Percentiles rank a stretch among this genome's conserved stretches.
phyloP scores from a whole-genome alignment of 2,329 filamentous ascomycete genomes.

The Lomentospora prolificans region DNA sequence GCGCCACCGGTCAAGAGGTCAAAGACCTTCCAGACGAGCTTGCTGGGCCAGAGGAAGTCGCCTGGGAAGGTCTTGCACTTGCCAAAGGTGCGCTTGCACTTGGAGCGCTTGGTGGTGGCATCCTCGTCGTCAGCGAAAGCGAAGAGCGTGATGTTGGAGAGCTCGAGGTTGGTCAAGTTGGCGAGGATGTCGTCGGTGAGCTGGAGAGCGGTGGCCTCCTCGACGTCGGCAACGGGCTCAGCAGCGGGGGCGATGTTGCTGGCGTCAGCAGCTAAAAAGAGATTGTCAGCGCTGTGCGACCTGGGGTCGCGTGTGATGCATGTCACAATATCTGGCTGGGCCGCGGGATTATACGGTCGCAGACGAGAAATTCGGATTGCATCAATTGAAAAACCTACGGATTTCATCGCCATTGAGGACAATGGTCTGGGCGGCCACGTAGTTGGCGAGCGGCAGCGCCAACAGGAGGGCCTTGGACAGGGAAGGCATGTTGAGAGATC shows the following conservation, averaged over 20 bases:
- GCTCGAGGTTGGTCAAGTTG: slow-evolving; percentile 20
- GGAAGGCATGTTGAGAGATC: not conserved
- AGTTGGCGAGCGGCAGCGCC: slow-evolving; percentile 1
- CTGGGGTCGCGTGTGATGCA: no score
- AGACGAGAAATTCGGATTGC: no score
- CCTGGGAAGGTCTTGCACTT: slow-evolving; percentile 38
- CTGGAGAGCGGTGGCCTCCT: slow-evolving; percentile 15
- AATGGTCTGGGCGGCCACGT: slow-evolving; percentile 4
- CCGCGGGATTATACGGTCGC: no score
- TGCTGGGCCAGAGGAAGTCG: slow-evolving; percentile 42
- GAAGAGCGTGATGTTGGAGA: slow-evolving; percentile 23
- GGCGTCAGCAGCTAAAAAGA: not conserved
- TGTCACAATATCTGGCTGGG: no score
- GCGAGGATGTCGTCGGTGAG: slow-evolving; percentile 24
- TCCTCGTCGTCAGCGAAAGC: slow-evolving; percentile 19
- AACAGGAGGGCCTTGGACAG: slow-evolving; percentile 2
- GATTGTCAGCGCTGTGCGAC: not conserved
- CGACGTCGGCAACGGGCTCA: not conserved
- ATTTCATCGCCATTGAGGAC: not conserved
- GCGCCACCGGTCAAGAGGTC: slow-evolving; percentile 40
- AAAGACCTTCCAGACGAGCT: slow-evolving; percentile 34
- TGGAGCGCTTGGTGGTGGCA: not conserved
- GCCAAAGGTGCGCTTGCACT: not conserved
- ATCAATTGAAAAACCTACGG: not conserved
- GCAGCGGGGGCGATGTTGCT: slow-evolving; percentile 1